These are phyloP conservation scores for Juglanconis oblonga DNA, from an alignment of 2,329 filamentous ascomycete species.

Conservation along the genomic window DNA sequence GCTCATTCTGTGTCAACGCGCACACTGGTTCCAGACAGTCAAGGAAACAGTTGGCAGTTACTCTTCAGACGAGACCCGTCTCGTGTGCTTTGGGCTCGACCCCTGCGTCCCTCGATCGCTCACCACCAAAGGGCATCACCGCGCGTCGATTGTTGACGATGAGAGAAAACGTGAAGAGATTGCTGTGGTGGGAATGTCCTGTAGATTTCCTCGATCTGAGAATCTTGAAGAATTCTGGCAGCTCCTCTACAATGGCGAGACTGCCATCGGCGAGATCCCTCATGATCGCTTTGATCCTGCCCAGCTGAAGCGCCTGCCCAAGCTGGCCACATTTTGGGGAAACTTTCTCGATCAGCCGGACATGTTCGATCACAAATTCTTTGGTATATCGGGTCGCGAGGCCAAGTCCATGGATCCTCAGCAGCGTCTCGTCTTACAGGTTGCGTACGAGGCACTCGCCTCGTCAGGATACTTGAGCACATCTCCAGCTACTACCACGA, in stretches of 20 bases:
- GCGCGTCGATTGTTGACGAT: not conserved
- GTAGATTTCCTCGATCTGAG: conserved; percentile 32
- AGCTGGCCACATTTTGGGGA: not conserved
- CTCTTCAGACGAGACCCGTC: not conserved
- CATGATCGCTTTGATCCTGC: not conserved
- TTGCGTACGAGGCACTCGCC: conserved; percentile 28
- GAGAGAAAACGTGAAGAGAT: conserved; percentile 16
- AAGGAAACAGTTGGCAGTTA: too few relatives aligned
- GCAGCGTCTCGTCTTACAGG: conserved; percentile 28
- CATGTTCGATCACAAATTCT: conserved; percentile 25
- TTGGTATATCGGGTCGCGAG: conserved; percentile 23
- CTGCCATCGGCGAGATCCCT: not conserved
- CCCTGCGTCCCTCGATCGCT: not conserved
- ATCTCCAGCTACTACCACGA: conserved; percentile 16
- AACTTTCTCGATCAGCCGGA: conserved; percentile 10
- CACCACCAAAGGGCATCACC: not conserved
- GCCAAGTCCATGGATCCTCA: conserved; percentile 28
- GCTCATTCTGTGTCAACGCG: conserved; percentile 5
- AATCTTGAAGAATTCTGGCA: conserved; percentile 32
- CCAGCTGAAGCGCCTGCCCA: not conserved
- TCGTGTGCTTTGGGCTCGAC: conserved; percentile 3
- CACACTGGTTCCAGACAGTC: conserved; percentile 15
- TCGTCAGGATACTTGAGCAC: conserved; percentile 7
- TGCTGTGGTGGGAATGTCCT: conserved; percentile 36
- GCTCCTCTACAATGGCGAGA: conserved; percentile 24